These are phyloP conservation scores for Viola odorata DNA, from an alignment of 345 rosid genomes.

Conservation along the genomic window DNA sequence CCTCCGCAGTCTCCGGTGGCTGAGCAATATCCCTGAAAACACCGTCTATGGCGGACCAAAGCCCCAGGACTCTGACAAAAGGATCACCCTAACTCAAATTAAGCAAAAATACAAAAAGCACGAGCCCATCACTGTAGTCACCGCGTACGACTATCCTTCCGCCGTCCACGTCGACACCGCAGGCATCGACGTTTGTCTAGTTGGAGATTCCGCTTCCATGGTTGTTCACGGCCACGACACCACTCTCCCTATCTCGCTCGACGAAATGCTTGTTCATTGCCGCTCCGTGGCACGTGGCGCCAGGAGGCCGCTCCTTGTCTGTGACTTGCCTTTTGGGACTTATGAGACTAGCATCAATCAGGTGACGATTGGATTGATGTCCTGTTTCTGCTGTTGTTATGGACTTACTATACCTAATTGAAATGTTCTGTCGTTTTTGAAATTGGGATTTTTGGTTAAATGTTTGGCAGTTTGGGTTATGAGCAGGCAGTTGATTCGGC, in stretches of 20 bases:
- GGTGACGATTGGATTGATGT: conserved; percentile 28
- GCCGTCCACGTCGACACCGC: conserved; percentile 81
- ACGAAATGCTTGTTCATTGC: conserved; percentile 91
- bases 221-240: conserved; percentile 96
- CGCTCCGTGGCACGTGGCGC: conserved; percentile 91
- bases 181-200: conserved; percentile 75
- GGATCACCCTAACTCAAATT: conserved; percentile 56
- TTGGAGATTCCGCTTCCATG: conserved; percentile 95
- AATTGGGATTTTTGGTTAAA: background rate
- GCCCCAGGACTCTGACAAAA: conserved; percentile 49
- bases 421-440: too few species aligned
- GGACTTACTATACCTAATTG: background rate
- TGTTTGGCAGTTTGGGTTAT: conserved; percentile 22
- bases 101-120: conserved; percentile 59
- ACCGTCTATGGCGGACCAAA: conserved; percentile 79
- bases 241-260: conserved; percentile 82
- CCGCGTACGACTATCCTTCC: conserved; percentile 86
- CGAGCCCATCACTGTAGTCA: conserved; percentile 67
- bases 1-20: conserved; percentile 34
- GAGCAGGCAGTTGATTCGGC: conserved; percentile 87
- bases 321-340: conserved; percentile 86
- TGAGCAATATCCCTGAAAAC: conserved; percentile 78
- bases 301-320: conserved; percentile 67
- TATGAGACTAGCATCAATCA: conserved; percentile 66
- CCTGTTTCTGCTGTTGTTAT: background rate